These are phyloP conservation scores for Annona cherimola DNA, from an alignment of 164 flowering plant species.

Conservation along the genomic window DNA sequence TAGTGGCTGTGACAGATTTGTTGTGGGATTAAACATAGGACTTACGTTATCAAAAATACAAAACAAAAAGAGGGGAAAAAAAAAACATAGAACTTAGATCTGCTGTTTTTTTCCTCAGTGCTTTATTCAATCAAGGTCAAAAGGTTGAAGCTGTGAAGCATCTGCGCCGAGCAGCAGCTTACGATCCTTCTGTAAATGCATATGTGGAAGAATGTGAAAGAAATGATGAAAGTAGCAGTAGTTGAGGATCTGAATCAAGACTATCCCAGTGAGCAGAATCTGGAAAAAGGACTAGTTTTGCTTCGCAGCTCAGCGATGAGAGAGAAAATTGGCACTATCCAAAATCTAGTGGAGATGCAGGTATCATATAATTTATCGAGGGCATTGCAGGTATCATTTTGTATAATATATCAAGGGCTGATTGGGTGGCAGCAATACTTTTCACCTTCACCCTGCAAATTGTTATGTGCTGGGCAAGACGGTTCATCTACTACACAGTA, in stretches of 20 bases:
- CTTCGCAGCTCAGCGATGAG: background rate
- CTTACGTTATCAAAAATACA: too few species aligned
- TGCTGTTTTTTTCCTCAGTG: slow-evolving; percentile 28
- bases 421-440: too few species aligned
- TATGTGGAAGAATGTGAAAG: slow-evolving; percentile 44
- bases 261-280: background rate
- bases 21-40: background rate
- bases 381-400: too few species aligned
- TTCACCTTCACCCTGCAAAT: too few species aligned
- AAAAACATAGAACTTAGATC: too few species aligned
- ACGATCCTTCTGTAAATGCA: slow-evolving; percentile 35
- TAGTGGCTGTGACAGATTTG: background rate
- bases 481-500: too few species aligned
- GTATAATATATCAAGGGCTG: too few species aligned
- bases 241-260: background rate
- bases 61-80: too few species aligned
- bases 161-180: slow-evolving; percentile 47
- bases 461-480: too few species aligned
- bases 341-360: too few species aligned
- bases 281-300: background rate
- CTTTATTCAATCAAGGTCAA: slow-evolving; percentile 39
- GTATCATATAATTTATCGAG: too few species aligned
- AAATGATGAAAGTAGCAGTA: slow-evolving; percentile 14
- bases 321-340: too few species aligned
- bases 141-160: slow-evolving; percentile 55